Evolutionary conservation across 169 alveolate genomes (phyloP).

Genomic region (Plasmodium vinckei): DNA sequence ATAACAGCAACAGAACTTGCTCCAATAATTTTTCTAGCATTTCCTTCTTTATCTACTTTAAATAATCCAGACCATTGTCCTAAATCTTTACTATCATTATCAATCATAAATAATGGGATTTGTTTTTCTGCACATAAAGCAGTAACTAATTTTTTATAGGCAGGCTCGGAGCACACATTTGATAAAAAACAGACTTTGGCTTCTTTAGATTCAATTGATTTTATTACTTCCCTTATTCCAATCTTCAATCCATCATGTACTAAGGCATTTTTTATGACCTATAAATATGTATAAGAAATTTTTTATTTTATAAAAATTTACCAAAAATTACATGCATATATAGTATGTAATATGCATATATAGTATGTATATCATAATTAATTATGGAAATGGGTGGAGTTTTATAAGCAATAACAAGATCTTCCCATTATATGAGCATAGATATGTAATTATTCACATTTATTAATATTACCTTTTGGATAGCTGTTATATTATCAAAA

Average conservation of each 20-base stretch:
- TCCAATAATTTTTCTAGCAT: constrained; percentile 95
- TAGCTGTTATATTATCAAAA: constrained; percentile 80
- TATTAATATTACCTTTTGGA: constrained; percentile 68
- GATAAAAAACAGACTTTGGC: constrained; percentile 96
- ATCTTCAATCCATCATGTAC: constrained; percentile 94
- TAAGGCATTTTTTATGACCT: constrained; percentile 91
- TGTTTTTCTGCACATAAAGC: constrained; percentile 93
- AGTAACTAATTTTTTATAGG: constrained; percentile 94
- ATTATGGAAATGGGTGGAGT: no score
- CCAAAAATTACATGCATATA: not conserved
- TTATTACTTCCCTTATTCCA: constrained; percentile 96
- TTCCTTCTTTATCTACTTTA: constrained; percentile 95
- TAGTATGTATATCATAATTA: no score
- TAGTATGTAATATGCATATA: no score
- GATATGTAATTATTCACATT: not conserved
- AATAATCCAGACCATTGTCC: constrained; percentile 98
- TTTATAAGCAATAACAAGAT: not conserved
- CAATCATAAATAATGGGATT: constrained; percentile 93
- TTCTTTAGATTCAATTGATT: constrained; percentile 93
- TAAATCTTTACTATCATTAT: constrained; percentile 92
- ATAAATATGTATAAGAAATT: constrained; percentile 3
- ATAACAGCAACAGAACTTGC: constrained; percentile 96
- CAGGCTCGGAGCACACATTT: constrained; percentile 94
- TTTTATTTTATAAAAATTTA: constrained; percentile 8
- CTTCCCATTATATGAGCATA: not conserved